A percentile compares a stretch with the other conserved stretches of the same genome.
These are phyloP conservation scores for Polysphondylium violaceum DNA, from an alignment of 78 protist species.

Conservation along the genomic window DNA sequence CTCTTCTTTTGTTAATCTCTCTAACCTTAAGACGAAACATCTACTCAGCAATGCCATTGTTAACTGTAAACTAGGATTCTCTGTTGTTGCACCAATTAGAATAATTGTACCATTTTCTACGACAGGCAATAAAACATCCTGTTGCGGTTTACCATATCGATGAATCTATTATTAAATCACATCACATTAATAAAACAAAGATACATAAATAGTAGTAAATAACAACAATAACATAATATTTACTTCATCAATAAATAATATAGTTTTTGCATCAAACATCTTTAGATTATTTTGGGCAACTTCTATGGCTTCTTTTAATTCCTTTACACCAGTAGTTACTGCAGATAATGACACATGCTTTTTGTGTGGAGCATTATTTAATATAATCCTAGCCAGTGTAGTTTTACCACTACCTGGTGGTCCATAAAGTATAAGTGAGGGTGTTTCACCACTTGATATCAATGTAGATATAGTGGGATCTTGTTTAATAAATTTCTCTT, in stretches of 20 bases:
- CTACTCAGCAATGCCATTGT: conserved; percentile 77
- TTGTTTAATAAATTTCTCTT: conserved; percentile 11
- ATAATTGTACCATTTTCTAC: conserved; percentile 84
- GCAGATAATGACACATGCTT: conserved; percentile 18
- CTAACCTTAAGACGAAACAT: conserved; percentile 49
- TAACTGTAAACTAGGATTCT: conserved; percentile 89
- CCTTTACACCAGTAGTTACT: conserved; percentile 43
- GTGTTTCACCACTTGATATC: background rate
- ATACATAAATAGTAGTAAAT: background rate
- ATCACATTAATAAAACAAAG: background rate
- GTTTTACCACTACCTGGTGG: conserved; percentile 79
- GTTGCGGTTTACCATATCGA: conserved; percentile 81
- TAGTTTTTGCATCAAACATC: conserved; percentile 23
- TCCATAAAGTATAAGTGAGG: conserved; percentile 71
- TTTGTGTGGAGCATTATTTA: background rate
- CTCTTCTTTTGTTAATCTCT: conserved; percentile 12
- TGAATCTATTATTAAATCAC: conserved; percentile 54
- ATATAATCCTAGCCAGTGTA: conserved; percentile 42
- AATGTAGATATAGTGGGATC: background rate
- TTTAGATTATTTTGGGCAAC: conserved; percentile 9
- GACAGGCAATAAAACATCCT: conserved; percentile 80
- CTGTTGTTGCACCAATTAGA: conserved; percentile 90
- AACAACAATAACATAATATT: background rate
- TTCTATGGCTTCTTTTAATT: conserved; percentile 17
- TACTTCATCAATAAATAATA: conserved; percentile 82